Base-by-base conservation (phyloP, 179 eudicot species). In the Camellia oleifera region DNA sequence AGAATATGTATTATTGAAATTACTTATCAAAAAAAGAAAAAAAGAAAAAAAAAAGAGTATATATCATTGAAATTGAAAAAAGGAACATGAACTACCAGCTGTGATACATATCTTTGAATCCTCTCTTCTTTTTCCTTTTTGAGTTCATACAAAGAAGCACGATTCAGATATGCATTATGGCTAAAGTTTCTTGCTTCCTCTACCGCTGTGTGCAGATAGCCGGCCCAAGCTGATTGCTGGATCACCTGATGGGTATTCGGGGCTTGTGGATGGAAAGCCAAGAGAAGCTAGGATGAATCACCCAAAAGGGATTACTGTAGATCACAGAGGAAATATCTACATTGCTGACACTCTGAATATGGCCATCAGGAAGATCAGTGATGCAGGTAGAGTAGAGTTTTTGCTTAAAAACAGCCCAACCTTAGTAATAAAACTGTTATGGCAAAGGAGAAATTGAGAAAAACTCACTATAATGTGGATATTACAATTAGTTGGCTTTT, bases 211-310 rank as follows among this genome's bases (percentile, higher is more conserved):
- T 69, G 78, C 93, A 96, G 99, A 96, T 87, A 94, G 97, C 80
- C 86, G 97, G 70, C 94, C 97, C 7, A 92, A 91, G 85, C 77
- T 92, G 73, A 79, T 96, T 10, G 87, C 86, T 48, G 99, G 99
- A 87, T 94, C 99, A 23, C 82, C 88, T 13, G 96, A 96, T 81
- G 99, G 99, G 20, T 87, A 90, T 84, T 81, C 88, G 4, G 99
- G 98, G 61, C 99, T 94, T 81, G 87, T 96, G 13, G 99, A 96
- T 86, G 99, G 99, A 68, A 96, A 83, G 85, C 89, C 88, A 83
- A 89, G 93, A 81, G 98, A 94, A 86, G 95, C 99, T 63, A 86
- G 91, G 78, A 83, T 96, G 96, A 88, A 92, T 79, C 90, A 88
- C 58, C 99, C 99, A 0, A 94, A 88, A 88, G 97, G 96, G 20